Percentiles rank a stretch among this genome's conserved stretches.
Conservation (phyloP, 1,284 basidiomycete species). For the Cryptococcus sp. region DNA sequence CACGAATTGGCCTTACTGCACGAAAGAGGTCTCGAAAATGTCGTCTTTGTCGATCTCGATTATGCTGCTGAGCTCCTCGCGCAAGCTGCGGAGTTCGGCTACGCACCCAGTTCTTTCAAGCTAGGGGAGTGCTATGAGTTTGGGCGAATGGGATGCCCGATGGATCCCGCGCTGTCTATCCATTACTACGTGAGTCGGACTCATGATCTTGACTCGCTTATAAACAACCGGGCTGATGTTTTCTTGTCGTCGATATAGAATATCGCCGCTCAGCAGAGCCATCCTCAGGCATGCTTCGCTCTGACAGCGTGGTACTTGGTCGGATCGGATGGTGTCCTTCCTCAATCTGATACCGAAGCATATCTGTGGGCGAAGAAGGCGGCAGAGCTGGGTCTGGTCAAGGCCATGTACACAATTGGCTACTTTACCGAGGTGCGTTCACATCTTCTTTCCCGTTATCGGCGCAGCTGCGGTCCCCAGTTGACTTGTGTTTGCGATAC, state of each 20-base stretch:
- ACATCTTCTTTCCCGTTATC: neutral
- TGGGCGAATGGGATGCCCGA: slow-evolving; percentile 98
- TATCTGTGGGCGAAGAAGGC: slow-evolving; percentile 94
- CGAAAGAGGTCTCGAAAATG: slow-evolving; percentile 93
- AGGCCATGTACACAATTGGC: slow-evolving; percentile 95
- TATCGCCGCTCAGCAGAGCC: slow-evolving; percentile 95
- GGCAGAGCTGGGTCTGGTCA: slow-evolving; percentile 87
- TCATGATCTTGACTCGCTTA: neutral
- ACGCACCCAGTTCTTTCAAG: slow-evolving; percentile 93
- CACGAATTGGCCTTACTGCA: slow-evolving; percentile 94
- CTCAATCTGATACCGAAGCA: slow-evolving; percentile 96
- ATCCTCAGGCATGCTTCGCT: slow-evolving; percentile 96
- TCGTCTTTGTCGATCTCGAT: slow-evolving; percentile 93
- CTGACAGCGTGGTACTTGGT: slow-evolving; percentile 99
- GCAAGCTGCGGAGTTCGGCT: slow-evolving; percentile 91
- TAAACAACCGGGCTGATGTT: neutral
- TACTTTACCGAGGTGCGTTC: slow-evolving; percentile 81
- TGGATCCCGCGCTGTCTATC: slow-evolving; percentile 93
- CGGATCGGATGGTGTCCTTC: slow-evolving; percentile 93
- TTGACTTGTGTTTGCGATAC: neutral
- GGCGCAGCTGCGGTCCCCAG: neutral
- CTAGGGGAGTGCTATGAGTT: slow-evolving; percentile 99
- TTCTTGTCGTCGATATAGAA: slow-evolving; percentile 61
- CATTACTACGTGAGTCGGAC: slow-evolving; percentile 85
- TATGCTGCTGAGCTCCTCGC: slow-evolving; percentile 94